Percentiles rank a stretch among this genome's conserved stretches.
Conservation (phyloP, 768 basidiomycete genomes). For the Boletus rubroflammeus region DNA sequence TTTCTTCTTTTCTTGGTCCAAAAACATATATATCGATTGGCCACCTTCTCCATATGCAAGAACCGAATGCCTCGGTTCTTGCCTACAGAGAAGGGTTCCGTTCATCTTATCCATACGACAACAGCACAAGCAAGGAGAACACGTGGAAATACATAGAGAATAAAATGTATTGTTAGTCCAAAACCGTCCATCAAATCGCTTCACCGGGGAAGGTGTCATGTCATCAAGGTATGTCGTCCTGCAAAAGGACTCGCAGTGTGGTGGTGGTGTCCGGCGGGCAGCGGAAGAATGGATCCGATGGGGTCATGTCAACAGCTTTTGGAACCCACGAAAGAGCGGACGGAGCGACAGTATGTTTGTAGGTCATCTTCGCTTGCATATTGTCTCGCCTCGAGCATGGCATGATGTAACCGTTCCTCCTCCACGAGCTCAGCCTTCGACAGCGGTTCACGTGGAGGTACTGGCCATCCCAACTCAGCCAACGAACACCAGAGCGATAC, state of each 20-base stretch:
- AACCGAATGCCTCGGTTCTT: conserved; percentile 25
- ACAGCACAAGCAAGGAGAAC: conserved; percentile 2
- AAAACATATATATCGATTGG: neutral
- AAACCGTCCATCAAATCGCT: conserved; percentile 4
- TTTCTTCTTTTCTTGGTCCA: neutral
- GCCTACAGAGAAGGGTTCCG: conserved; percentile 24
- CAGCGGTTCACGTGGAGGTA: conserved; percentile 58
- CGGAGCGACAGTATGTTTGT: conserved; percentile 52
- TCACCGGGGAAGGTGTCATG: conserved; percentile 18
- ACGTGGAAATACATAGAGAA: conserved; percentile 23
- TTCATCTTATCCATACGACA: neutral
- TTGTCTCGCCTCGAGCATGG: conserved; percentile 56
- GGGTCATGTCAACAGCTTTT: conserved; percentile 34
- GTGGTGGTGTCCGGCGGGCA: neutral
- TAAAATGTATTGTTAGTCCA: conserved; percentile 19
- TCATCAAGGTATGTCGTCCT: conserved; percentile 25
- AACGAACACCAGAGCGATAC: conserved; percentile 63
- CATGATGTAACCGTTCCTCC: conserved; percentile 58
- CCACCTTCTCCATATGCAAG: conserved; percentile 30
- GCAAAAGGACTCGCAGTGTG: neutral
- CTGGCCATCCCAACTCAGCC: conserved; percentile 53
- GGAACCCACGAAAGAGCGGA: conserved; percentile 59
- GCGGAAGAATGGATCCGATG: neutral
- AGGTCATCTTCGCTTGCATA: conserved; percentile 51
- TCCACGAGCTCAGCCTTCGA: conserved; percentile 69